A percentile compares a stretch with the other conserved stretches of the same genome.
Evolutionary conservation across 768 basidiomycete species (phyloP).

Genomic region (Pulveroboletus frians): DNA sequence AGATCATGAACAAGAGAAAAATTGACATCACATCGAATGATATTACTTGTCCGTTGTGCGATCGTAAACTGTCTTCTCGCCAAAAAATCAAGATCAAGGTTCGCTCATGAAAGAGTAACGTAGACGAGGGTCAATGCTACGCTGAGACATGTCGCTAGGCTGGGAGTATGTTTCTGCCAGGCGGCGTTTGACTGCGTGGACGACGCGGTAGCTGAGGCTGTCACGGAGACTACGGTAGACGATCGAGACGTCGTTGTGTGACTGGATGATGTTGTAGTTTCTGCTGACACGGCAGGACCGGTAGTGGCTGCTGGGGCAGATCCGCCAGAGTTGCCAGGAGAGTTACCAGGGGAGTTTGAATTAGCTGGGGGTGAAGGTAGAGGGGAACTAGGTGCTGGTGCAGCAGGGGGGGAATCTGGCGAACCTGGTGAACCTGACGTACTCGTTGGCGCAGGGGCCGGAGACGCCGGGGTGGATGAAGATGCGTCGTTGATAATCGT

Average conservation of each 20-base stretch:
- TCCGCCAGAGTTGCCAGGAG: not conserved
- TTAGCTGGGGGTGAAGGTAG: not conserved
- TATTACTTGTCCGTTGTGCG: constrained; percentile 6
- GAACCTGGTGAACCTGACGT: constrained; percentile 1
- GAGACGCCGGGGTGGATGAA: constrained; percentile 25
- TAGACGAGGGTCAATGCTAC: constrained; percentile 14
- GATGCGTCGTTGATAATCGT: constrained; percentile 55
- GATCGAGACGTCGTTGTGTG: not conserved
- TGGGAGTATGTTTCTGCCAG: constrained; percentile 20
- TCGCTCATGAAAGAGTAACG: constrained; percentile 18
- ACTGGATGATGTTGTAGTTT: constrained; percentile 1
- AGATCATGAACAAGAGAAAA: constrained; percentile 18
- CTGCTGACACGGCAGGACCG: not conserved
- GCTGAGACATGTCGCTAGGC: constrained; percentile 11
- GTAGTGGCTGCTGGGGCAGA: not conserved
- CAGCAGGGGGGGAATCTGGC: not conserved
- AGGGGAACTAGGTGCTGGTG: not conserved
- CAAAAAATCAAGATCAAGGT: constrained; percentile 8
- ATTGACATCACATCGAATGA: constrained; percentile 6
- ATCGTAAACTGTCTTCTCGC: constrained; percentile 10
- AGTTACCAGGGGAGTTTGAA: not conserved
- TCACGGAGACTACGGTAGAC: constrained; percentile 4
- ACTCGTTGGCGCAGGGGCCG: constrained; percentile 5
- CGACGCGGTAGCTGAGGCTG: constrained; percentile 2
- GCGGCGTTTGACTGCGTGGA: constrained; percentile 22